Evolutionary conservation across 441 rosid genomes (phyloP), one percentile per base, ranked within the genome.

Genomic region (Gossypium schwendimanii): DNA sequence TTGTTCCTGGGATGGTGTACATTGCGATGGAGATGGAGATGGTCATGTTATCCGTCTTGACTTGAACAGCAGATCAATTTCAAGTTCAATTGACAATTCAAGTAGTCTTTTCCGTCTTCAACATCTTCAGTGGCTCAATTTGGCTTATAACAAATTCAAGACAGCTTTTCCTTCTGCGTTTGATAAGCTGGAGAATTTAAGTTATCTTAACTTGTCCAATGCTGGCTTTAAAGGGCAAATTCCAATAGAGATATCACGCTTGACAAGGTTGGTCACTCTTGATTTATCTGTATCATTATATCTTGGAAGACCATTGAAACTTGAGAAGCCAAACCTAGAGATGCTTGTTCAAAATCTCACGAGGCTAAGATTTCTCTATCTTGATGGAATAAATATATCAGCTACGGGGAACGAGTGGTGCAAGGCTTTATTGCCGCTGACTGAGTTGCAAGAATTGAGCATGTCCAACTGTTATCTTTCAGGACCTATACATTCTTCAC

Each of bases 381-480:
- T 33, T 33, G 39, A 33, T 33, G 39, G 39, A 33, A 0, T 33
- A 33, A 6, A 33, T 33, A 53, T 53, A 53, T 53, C 58, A 18
- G 58, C 24, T 6, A 2, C 4, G 0, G 83, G 82, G n/a, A 49
- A 2, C 9, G 75, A 78, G 11, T 84, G 79, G 91, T 70, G 87
- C 59, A 74, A 21, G 2, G 80, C 83, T 0, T 5, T 89, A 10
- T 85, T 89, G 6, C 75, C 87, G 21, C 55, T 83, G 52, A 80
- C 69, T 0, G 75, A 82, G 6, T 78, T 87, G 14, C 52, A 17
- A 53, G 84, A 69, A 3, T 44, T 89, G 81, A 87, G 91, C 80
- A 23, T 86, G 84, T 24, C 62, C 0, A 11, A 59, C 52, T 87
- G 89, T 69, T 0, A 20, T 17, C 58, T 89, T 49, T 76, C 87